Base-by-base conservation (phyloP, 257 asterid genomes). In the Fraxinus pennsylvanica region DNA sequence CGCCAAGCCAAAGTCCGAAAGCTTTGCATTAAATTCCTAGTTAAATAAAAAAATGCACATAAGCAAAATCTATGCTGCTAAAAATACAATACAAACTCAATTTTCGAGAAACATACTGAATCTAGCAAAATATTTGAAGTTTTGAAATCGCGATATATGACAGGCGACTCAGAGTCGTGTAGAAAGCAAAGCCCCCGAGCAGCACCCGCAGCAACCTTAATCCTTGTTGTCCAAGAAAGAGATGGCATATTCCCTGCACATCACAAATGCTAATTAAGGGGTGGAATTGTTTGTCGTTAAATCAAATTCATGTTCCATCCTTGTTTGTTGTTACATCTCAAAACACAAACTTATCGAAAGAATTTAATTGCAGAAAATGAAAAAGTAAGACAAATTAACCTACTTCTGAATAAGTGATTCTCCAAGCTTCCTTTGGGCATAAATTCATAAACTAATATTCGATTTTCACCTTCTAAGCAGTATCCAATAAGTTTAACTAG, bases 391-490 rank as follows among this genome's bases (percentile, higher is more conserved):
- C 7, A 52, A 0, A 9, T 38, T 38, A 2, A 25, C 78, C 45
- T 78, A 87, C 88, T 75, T 75, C 41, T 75, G 81, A 88, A 88
- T 57, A 88, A 82, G 41, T 86, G 82, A 65, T 74, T 80, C 86
- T 88, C 90, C 80, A 88, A 77, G 90, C 91, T 84, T 68, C 88
- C 91, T 21, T 81, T 88, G 0, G 90, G 85, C 91, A 88, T 88
- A 27, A 80, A 88, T 71, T 88, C 91, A 29, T 86, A 88, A 3
- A 88, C 91, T 17, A 88, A 63, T 27, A 88, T 84, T 0, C 90
- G 89, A 32, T 86, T 89, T 22, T 86, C 87, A 30, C 86, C 88
- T 4, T 84, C 88, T 17, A 82, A 66, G 82, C 88, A 86, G 67
- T 71, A 88, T 35, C 91, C 91, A 0, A 88, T 74, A 73, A 88